These are phyloP conservation scores for Cordyceps farinosa DNA, from an alignment of 2,329 filamentous ascomycete genomes.

Conservation along the genomic window DNA sequence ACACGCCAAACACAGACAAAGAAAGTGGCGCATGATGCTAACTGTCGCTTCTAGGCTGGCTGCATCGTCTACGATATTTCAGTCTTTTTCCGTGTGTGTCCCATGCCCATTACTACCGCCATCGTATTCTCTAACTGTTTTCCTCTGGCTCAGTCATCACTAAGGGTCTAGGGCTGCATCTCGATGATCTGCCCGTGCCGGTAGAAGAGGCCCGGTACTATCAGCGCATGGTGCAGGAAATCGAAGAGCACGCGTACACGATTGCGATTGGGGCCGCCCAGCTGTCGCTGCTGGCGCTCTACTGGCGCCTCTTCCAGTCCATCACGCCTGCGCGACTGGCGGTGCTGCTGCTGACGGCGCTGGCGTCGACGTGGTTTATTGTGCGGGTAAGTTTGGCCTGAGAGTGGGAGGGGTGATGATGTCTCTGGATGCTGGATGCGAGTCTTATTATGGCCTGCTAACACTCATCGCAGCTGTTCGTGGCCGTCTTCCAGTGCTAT, in stretches of 20 bases:
- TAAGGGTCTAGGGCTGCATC: constrained; percentile 16
- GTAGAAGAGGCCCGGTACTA: constrained; percentile 17
- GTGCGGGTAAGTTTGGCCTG: constrained; percentile 3
- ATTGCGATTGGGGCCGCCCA: constrained; percentile 19
- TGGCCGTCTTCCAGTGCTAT: constrained; percentile 18
- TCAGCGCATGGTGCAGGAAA: constrained; percentile 19
- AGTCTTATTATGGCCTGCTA: not conserved
- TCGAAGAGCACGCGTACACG: constrained; percentile 20
- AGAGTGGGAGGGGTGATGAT: not conserved
- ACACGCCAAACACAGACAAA: not conserved
- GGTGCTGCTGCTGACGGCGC: constrained; percentile 11
- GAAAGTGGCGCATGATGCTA: not conserved
- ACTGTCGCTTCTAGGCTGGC: not conserved
- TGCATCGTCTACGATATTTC: constrained; percentile 13
- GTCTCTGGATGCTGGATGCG: no score
- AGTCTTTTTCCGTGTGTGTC: constrained; percentile 13
- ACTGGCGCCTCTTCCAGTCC: constrained; percentile 19
- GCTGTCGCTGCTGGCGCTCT: constrained; percentile 18
- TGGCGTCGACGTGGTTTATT: constrained; percentile 10
- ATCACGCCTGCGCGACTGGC: constrained; percentile 1
- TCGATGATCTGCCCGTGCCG: constrained; percentile 17
- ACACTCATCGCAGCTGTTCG: not conserved
- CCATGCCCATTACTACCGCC: not conserved
- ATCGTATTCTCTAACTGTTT: not conserved
- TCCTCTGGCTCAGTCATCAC: not conserved